Evolutionary conservation across 2,329 filamentous ascomycete species (phyloP), one percentile per base, ranked within the genome.

Genomic region (Trichoderma koningiopsis): DNA sequence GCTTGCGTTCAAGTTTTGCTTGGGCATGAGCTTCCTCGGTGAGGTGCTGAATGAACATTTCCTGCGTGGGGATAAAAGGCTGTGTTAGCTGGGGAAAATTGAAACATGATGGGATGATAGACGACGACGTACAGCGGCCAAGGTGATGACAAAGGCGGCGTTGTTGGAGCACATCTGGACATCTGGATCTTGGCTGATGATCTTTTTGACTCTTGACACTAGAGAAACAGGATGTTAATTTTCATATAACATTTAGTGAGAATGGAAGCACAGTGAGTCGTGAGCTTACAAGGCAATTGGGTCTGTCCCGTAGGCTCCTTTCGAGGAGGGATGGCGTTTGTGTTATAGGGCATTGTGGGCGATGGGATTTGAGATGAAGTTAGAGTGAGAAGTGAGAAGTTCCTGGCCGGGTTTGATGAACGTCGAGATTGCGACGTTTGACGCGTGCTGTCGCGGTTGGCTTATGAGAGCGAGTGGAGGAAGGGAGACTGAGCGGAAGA

Each of bases 131-230:
- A 92, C 92, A 4, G 96, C 94, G 27, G 96, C 96, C 70, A 97
- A 86, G 1, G 95, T 94, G 75, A 98, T 96, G 69, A 95, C 90
- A 79, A 98, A 98, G 24, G 94, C 92, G 66, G 95, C 95, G 77
- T 97, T 97, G 80, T 94, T 97, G 58, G 94, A 97, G 80, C 93
- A 97, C 77, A 92, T 88, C 72, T 84, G 85, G 71, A 97, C 92
- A 72, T 97, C 95, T 55, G 92, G 89, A 80, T 99, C 96, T 69
- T 93, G 87, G 60, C 89, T 87, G 71, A 99, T 93, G 78, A 99
- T 97, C 82, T 97, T 97, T 82, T 97, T 97, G 70, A 99, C 93
- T 75, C 96, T 89, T 22, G 96, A 92, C 68, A 98, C 96, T 98
- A 35, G 16, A 31, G 24, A 4, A 53, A 19, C 22, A 6, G 16